A percentile compares a stretch with the other conserved stretches of the same genome.
Evolutionary conservation across 179 eudicot genomes (phyloP).

Genomic region (Vitellaria paradoxa): DNA sequence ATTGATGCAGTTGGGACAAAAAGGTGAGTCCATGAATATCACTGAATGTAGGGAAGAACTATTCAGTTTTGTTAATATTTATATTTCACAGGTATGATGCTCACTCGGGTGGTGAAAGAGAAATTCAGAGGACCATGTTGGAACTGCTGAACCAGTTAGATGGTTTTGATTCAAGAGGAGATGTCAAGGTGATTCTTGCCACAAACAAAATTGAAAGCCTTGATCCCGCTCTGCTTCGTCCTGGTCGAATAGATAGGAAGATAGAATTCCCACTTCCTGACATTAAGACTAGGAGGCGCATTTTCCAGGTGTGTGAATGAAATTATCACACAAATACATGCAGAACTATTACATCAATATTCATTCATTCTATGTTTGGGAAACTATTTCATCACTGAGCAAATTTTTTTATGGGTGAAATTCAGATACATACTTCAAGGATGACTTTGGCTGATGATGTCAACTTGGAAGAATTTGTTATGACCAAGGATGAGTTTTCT

Average conservation of each 20-base stretch:
- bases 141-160: conserved; percentile 92
- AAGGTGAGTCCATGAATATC: conserved; percentile 40
- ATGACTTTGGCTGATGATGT: conserved; percentile 97
- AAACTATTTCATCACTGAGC: not conserved
- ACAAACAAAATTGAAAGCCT: conserved; percentile 93
- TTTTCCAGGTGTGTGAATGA: conserved; percentile 67
- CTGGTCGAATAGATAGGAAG: conserved; percentile 92
- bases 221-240: conserved; percentile 94
- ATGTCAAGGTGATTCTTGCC: conserved; percentile 94
- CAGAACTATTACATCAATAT: not conserved
- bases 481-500: conserved; percentile 99
- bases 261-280: conserved; percentile 97
- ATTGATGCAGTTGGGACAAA: conserved; percentile 96
- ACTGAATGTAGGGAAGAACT: not conserved
- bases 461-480: conserved; percentile 95
- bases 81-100: conserved; percentile 72
- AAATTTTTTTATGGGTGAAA: not conserved
- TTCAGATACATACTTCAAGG: conserved; percentile 89
- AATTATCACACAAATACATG: not conserved
- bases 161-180: conserved; percentile 96
- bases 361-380: not conserved
- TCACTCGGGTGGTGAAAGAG: conserved; percentile 97
- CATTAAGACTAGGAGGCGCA: conserved; percentile 90
- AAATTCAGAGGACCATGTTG: conserved; percentile 98
- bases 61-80: not conserved